Percentiles rank a stretch among this genome's conserved stretches.
Conservation (phyloP, 306 rosid species). For the Canavalia ensiformis region DNA sequence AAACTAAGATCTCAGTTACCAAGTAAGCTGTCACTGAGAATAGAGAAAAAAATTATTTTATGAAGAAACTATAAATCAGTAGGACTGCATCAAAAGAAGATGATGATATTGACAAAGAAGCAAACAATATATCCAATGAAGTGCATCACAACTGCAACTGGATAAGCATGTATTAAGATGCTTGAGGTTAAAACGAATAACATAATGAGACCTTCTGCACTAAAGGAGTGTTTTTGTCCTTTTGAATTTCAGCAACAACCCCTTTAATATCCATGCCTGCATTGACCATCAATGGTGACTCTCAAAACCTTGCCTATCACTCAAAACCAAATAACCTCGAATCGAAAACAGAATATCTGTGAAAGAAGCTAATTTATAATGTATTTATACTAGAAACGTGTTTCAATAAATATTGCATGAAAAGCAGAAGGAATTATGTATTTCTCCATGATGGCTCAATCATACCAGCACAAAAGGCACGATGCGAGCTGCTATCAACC, state of each 20-base stretch:
- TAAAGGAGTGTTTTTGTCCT: slow-evolving; percentile 95
- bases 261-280: slow-evolving; percentile 99
- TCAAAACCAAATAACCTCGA: slow-evolving; percentile 54
- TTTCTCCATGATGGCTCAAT: slow-evolving; percentile 34
- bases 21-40: slow-evolving; percentile 42
- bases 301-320: slow-evolving; percentile 69
- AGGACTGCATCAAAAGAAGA: slow-evolving; percentile 42
- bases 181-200: slow-evolving; percentile 53
- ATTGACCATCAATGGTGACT: slow-evolving; percentile 70
- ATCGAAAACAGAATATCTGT: slow-evolving; percentile 45
- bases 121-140: slow-evolving; percentile 49
- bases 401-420: slow-evolving; percentile 10
- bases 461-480: slow-evolving; percentile 97
- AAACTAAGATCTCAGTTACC: slow-evolving; percentile 71
- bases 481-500: slow-evolving; percentile 87
- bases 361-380: slow-evolving; percentile 38
- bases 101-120: slow-evolving; percentile 25
- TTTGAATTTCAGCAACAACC: slow-evolving; percentile 97
- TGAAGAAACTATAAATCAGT: slow-evolving; percentile 20
- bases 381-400: slow-evolving; percentile 35
- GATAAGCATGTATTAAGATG: slow-evolving; percentile 40
- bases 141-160: slow-evolving; percentile 47
- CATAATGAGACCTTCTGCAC: slow-evolving; percentile 83
- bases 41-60: slow-evolving; percentile 22
- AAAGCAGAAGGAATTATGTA: background rate